These are phyloP conservation scores for Thermoascus crustaceus DNA, from an alignment of 2,329 filamentous ascomycete species.

Conservation along the genomic window DNA sequence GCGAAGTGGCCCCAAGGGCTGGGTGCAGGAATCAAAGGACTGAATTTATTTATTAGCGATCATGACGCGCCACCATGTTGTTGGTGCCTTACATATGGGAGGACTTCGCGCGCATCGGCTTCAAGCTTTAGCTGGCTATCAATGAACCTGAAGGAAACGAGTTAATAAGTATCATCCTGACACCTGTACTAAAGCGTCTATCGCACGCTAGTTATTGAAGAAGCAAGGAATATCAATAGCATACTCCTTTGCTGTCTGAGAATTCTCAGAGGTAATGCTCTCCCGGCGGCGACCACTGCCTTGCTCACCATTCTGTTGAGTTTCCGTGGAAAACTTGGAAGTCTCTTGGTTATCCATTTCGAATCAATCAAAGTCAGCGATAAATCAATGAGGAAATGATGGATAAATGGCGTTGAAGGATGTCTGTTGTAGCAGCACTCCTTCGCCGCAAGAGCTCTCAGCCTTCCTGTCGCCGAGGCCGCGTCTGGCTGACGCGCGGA, in stretches of 20 bases:
- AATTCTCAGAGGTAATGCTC: slow-evolving; percentile 47
- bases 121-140: slow-evolving; percentile 83
- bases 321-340: slow-evolving; percentile 5
- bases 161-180: background rate
- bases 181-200: background rate
- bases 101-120: slow-evolving; percentile 85
- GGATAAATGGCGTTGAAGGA: background rate
- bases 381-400: background rate
- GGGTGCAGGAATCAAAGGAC: slow-evolving; percentile 92
- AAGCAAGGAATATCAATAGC: background rate
- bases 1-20: slow-evolving; percentile 76
- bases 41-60: no score
- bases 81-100: slow-evolving; percentile 66
- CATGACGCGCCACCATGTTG: no score
- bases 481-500: slow-evolving; percentile 1
- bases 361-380: background rate
- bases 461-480: background rate
- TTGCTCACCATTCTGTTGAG: slow-evolving; percentile 7
- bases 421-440: background rate
- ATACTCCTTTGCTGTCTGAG: slow-evolving; percentile 66
- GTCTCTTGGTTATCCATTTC: slow-evolving; percentile 16
- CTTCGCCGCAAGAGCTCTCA: background rate
- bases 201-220: background rate
- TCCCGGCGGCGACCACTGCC: slow-evolving; percentile 21
- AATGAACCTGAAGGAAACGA: slow-evolving; percentile 58